A percentile compares a stretch with the other conserved stretches of the same genome.
Evolutionary conservation across 139 green algal species (phyloP).

Genomic region (Micractinium sp.): DNA sequence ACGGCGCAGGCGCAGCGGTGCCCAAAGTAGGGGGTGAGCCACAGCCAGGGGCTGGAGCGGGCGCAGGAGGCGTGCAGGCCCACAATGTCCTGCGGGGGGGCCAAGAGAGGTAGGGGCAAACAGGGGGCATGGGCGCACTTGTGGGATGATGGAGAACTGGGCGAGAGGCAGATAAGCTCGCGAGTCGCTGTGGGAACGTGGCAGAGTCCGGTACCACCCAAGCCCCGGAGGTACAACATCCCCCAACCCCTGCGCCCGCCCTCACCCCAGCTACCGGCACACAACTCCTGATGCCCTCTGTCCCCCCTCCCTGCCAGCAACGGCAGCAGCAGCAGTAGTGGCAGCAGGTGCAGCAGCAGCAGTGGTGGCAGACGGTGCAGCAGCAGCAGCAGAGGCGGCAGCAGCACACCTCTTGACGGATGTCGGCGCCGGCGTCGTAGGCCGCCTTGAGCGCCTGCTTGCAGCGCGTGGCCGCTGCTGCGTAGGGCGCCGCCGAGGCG

Average conservation of each 20-base stretch:
- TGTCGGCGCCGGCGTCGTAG: neutral
- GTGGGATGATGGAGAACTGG: neutral
- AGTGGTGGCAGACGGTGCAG: neutral
- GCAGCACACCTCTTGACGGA: neutral
- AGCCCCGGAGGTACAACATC: too few relatives aligned
- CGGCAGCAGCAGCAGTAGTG: too few relatives aligned
- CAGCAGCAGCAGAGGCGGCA: too few relatives aligned
- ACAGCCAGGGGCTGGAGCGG: constrained; percentile 22
- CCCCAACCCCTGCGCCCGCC: too few relatives aligned
- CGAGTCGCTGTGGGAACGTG: too few relatives aligned
- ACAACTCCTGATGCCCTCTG: neutral
- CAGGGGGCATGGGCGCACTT: neutral
- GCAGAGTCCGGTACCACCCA: too few relatives aligned
- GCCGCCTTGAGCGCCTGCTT: constrained; percentile 20
- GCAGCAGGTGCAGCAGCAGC: neutral
- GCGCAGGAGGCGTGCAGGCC: constrained; percentile 2
- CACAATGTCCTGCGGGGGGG: neutral
- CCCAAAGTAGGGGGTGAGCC: constrained; percentile 21
- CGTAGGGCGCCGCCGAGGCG: neutral
- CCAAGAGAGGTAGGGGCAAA: neutral
- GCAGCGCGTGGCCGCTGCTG: neutral
- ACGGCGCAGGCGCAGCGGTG: neutral
- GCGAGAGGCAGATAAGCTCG: neutral
- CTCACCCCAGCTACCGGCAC: too few relatives aligned
- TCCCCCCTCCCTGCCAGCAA: neutral